phyloP scores from a whole-genome alignment of 2,329 filamentous ascomycete species.

The Fusarium sp. region DNA sequence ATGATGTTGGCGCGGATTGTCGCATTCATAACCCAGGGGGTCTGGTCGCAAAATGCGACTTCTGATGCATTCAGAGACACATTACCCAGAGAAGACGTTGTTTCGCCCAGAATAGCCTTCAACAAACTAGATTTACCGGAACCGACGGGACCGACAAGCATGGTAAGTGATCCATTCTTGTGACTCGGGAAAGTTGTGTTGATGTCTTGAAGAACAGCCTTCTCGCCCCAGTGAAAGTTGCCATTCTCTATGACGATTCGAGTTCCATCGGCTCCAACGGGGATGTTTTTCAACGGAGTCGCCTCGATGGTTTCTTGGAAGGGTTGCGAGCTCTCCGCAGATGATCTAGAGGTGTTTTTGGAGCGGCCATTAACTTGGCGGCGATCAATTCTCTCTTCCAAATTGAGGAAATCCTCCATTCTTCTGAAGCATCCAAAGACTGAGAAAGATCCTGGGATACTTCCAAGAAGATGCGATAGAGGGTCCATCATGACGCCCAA shows the following conservation, averaged over 20 bases:
- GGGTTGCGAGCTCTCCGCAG: neutral
- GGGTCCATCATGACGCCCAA: constrained; percentile 44
- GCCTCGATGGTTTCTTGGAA: constrained; percentile 18
- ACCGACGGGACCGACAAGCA: constrained; percentile 46
- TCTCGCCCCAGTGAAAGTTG: constrained; percentile 44
- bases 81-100: constrained; percentile 22
- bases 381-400: constrained; percentile 39
- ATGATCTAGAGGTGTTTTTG: neutral
- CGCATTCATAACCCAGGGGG: constrained; percentile 48
- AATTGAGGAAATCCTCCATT: constrained; percentile 45
- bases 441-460: constrained; percentile 41
- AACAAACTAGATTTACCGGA: constrained; percentile 47
- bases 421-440: constrained; percentile 45
- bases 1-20: constrained; percentile 50
- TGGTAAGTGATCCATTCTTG: constrained; percentile 40
- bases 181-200: constrained; percentile 32
- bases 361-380: constrained; percentile 23
- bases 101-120: constrained; percentile 46
- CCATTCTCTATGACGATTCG: constrained; percentile 36
- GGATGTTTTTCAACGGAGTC: neutral
- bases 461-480: constrained; percentile 37
- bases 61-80: constrained; percentile 37
- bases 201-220: constrained; percentile 38
- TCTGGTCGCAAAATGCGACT: constrained; percentile 46
- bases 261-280: neutral